Evolutionary conservation across 768 basidiomycete genomes (phyloP).

Genomic region (Xanthoconium stramineum): DNA sequence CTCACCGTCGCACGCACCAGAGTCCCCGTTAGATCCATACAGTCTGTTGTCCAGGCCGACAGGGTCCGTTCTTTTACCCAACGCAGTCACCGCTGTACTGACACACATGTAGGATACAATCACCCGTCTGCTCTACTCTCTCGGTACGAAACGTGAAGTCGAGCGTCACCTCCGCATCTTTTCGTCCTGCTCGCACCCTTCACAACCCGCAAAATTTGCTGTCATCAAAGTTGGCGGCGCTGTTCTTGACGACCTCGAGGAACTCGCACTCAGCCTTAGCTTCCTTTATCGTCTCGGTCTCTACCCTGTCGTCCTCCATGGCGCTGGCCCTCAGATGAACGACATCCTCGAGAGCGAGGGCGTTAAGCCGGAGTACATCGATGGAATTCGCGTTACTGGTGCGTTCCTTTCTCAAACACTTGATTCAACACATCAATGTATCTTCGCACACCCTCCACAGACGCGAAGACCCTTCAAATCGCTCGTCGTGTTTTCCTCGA

Average conservation of each 20-base stretch:
- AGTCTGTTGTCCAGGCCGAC: slow-evolving; percentile 71
- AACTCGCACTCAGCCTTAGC: slow-evolving; percentile 91
- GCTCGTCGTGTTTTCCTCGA: slow-evolving; percentile 96
- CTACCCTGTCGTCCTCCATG: slow-evolving; percentile 97
- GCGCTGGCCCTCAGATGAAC: slow-evolving; percentile 94
- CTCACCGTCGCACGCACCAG: slow-evolving; percentile 39
- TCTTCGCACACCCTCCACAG: slow-evolving; percentile 35
- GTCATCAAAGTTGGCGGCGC: slow-evolving; percentile 99
- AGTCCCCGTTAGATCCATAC: slow-evolving; percentile 42
- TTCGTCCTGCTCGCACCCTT: slow-evolving; percentile 85
- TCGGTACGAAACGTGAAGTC: slow-evolving; percentile 96
- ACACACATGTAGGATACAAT: slow-evolving; percentile 80
- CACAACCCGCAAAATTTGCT: slow-evolving; percentile 91
- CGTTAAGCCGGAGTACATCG: slow-evolving; percentile 93
- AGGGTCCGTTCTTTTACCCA: slow-evolving; percentile 43
- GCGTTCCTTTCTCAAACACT: slow-evolving; percentile 22
- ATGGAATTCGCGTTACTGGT: slow-evolving; percentile 97
- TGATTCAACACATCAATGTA: background rate
- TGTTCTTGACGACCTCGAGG: slow-evolving; percentile 87
- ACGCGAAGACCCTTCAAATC: slow-evolving; percentile 90
- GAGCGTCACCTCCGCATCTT: slow-evolving; percentile 98
- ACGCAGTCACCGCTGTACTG: background rate
- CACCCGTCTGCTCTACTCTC: slow-evolving; percentile 91
- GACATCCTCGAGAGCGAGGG: slow-evolving; percentile 91
- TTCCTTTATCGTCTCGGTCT: slow-evolving; percentile 96